Conservation (phyloP, 805 yeast species). For the Brettanomyces naardenensis region DNA sequence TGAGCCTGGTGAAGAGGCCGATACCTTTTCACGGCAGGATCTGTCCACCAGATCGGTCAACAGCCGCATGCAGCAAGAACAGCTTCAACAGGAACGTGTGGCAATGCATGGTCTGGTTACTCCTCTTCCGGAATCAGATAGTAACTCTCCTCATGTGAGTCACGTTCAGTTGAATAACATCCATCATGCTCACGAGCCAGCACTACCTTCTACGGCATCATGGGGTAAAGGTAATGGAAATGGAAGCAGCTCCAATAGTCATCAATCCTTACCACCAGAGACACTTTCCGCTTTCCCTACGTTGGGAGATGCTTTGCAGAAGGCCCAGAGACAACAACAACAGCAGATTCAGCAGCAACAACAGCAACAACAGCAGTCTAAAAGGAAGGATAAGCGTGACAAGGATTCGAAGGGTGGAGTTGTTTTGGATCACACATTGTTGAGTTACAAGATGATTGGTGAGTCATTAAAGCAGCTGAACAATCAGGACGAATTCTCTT, state of each 20-base stretch:
- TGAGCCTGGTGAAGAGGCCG: conserved; percentile 99
- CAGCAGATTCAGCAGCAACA: conserved; percentile 26
- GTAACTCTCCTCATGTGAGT: conserved; percentile 10
- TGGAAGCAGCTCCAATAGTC: conserved; percentile 16
- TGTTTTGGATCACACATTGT: conserved; percentile 16
- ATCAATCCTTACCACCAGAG: conserved; percentile 22
- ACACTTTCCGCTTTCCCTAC: conserved; percentile 44
- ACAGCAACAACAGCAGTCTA: conserved; percentile 16
- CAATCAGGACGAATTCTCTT: conserved; percentile 15
- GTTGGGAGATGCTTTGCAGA: conserved; percentile 21
- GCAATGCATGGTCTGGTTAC: conserved; percentile 29
- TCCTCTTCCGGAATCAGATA: conserved; percentile 18
- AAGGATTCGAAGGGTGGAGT: conserved; percentile 16
- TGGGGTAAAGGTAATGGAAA: conserved; percentile 37
- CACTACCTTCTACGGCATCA: conserved; percentile 65
- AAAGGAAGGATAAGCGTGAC: conserved; percentile 22
- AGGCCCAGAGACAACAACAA: conserved; percentile 12
- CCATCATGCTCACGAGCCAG: conserved; percentile 7
- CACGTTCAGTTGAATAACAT: conserved; percentile 7
- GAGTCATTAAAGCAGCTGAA: conserved; percentile 22
- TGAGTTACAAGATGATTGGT: conserved; percentile 19
- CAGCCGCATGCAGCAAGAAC: conserved; percentile 24
- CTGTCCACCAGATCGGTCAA: conserved; percentile 68
- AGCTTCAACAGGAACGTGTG: conserved; percentile 15
- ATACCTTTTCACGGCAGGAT: conserved; percentile 86